Evolutionary conservation across 768 basidiomycete genomes (phyloP), one percentile per base, ranked within the genome.

Genomic region (Jaapia argillacea): DNA sequence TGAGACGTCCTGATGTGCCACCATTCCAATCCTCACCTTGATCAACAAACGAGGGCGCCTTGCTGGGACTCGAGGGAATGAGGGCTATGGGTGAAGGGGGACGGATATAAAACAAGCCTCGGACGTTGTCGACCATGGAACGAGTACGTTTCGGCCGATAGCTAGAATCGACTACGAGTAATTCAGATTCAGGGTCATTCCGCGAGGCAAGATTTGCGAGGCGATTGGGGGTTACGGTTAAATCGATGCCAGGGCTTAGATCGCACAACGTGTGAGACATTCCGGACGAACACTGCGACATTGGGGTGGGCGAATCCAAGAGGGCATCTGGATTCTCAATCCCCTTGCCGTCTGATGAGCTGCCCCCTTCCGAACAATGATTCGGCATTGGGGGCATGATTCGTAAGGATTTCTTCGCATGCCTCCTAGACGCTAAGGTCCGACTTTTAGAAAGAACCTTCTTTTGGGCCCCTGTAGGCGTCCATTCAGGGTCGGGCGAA

Each of bases 71-170:
- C 10, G 26, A 4, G 20, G 51, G 54, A 48, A 64, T 46, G 4
- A 59, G 50, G 25, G 59, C 49, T 36, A 61, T 52, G 4, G 74
- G 65, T 13, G 74, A 69, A 12, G 54, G 45, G 4, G 74, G 59
- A 1, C 70, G 72, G 41, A 74, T 64, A 22, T 66, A 60, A 51
- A 85, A 81, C 42, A 85, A 64, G 16, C 67, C 75, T 51, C 69
- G 73, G 44, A 84, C 74, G 50, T 77, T 80, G 49, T 71, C 75
- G 38, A 78, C 72, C 59, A 85, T 68, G 12, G 76, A 79, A 22
- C 71, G 64, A 40, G 68, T 61, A 33, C 70, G 64, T 48, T 69
- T 70, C 7, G 69, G 70, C 21, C 48, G 51, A 40, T 44, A 59
- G 37, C 50, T 50, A 13, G 48, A 33, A 12, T 48, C 43, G 1